A percentile compares a stretch with the other conserved stretches of the same genome.
phyloP scores from a whole-genome alignment of 306 rosid species.

The Prunus salicina region DNA sequence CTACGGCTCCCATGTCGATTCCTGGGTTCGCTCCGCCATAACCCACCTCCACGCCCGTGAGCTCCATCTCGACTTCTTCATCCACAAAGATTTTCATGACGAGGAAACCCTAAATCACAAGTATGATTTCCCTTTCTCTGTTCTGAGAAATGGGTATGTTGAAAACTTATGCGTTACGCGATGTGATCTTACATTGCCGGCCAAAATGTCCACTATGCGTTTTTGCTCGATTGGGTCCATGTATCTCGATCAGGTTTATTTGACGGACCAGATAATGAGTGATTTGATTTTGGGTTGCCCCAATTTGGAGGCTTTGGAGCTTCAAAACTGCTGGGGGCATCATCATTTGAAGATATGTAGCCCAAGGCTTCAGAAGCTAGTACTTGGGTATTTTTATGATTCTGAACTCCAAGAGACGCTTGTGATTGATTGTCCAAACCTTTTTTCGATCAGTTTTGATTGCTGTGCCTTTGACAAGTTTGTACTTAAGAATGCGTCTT shows the following conservation, averaged over 20 bases:
- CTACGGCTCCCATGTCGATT: slow-evolving; percentile 4
- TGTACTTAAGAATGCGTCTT: not conserved
- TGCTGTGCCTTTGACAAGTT: not conserved
- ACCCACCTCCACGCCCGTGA: not conserved
- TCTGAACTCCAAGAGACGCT: not conserved
- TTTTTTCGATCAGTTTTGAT: not conserved
- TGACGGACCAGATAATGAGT: not conserved
- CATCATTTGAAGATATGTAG: slow-evolving; percentile 1
- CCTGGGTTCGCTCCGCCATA: not conserved
- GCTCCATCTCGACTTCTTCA: not conserved
- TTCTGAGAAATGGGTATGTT: not conserved
- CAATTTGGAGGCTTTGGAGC: not conserved
- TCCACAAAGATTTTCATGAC: not conserved
- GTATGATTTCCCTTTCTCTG: slow-evolving; percentile 6
- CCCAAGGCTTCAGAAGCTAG: not conserved
- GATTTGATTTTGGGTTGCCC: slow-evolving; percentile 2
- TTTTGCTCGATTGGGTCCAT: not conserved
- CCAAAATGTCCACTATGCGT: not conserved
- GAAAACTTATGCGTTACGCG: not conserved
- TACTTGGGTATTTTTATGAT: slow-evolving; percentile 3
- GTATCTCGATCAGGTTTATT: not conserved
- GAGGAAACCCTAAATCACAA: not conserved
- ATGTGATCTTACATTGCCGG: not conserved
- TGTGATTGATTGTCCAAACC: slow-evolving; percentile 8
- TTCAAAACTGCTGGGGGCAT: not conserved